Evolutionary conservation across 2,329 filamentous ascomycete genomes (phyloP), one percentile per base, ranked within the genome.

Genomic region (Geosmithia morbida): DNA sequence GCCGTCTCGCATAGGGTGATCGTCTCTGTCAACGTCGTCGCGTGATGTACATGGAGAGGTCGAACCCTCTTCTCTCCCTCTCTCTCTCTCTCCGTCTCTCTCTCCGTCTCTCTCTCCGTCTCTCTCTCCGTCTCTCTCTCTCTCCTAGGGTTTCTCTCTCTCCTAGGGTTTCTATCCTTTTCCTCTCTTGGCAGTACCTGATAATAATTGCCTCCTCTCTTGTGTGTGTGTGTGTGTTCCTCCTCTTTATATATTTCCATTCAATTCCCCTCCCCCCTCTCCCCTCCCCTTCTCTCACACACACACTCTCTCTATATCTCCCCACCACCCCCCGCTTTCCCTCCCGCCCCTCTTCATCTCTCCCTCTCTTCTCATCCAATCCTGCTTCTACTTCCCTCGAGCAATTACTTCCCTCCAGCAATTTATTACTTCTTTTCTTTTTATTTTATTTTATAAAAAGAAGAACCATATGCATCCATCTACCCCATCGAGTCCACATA

Each of bases 141-240:
- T 49, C 46, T 52, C 49, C 44, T 48, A n/a, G n/a, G n/a, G n/a
- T n/a, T n/a, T 42, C 49, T 48, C 48, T 45, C 42, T 26, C 39
- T 46, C 43, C 45, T 47, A 47, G 42, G 29, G 51, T 47, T 53
- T 46, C 41, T 48, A 43, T 49, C 48, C 39, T 50, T 48, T 41
- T 46, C 49, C 44, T 47, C 48, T 46, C 50, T 48, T 51, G n/a
- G n/a, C n/a, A n/a, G n/a, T n/a, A n/a, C n/a, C n/a, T n/a, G n/a
- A n/a, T n/a, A n/a, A n/a, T n/a, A n/a, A n/a, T 50, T 50, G 47
- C 47, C 49, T 48, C 48, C 50, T 44, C 48, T 41, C 55, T 50
- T 42, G 48, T 55, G n/a, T n/a, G n/a, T n/a, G n/a, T n/a, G n/a
- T n/a, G n/a, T n/a, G n/a, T n/a, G n/a, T n/a, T n/a, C n/a, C n/a